A percentile compares a stretch with the other conserved stretches of the same genome.
phyloP scores from a whole-genome alignment of 805 yeast species.

The Saccharomyces eubayanus region DNA sequence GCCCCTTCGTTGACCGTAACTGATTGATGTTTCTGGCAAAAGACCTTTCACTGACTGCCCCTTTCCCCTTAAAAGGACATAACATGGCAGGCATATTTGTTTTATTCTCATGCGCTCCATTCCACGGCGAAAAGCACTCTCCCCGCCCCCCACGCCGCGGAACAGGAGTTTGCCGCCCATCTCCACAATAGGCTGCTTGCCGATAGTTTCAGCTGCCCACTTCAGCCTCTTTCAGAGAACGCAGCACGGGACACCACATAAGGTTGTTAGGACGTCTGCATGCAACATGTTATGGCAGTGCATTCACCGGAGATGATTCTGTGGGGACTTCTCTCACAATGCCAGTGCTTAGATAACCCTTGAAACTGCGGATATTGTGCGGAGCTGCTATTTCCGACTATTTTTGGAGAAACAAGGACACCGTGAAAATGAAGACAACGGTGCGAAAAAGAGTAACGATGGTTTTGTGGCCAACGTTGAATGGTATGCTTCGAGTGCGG shows the following conservation, averaged over 20 bases:
- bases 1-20: not conserved
- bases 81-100: not conserved
- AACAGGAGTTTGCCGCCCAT: not conserved
- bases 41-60: not conserved
- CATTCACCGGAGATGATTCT: not conserved
- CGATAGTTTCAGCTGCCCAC: not conserved
- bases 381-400: not conserved
- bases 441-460: no score
- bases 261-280: not conserved
- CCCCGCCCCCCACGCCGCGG: not conserved
- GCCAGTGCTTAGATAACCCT: not conserved
- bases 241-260: not conserved
- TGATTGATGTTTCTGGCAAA: not conserved
- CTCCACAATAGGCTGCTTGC: not conserved
- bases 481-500: no score
- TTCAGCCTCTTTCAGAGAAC: not conserved
- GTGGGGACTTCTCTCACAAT: not conserved
- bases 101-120: not conserved
- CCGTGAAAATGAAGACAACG: no score
- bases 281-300: no score
- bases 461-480: no score
- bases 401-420: no score
- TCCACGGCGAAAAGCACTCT: not conserved
- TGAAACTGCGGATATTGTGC: not conserved
- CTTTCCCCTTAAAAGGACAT: not conserved